phyloP scores from a whole-genome alignment of 2,329 filamentous ascomycete genomes.

The Aspergillus quadricinctus region DNA sequence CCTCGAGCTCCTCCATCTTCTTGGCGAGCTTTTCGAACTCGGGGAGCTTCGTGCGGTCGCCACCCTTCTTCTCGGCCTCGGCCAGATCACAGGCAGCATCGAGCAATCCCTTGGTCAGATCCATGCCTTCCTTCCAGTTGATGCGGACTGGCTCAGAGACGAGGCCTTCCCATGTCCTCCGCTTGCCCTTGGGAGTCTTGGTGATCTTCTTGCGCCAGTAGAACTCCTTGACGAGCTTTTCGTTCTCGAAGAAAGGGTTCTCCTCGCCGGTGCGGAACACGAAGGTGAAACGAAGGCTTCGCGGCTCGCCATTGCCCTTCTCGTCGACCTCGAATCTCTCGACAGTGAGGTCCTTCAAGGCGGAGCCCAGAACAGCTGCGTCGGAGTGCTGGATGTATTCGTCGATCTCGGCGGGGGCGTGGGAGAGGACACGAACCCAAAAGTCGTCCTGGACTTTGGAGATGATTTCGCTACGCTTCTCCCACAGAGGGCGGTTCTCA shows the following conservation, averaged over 20 bases:
- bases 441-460: constrained; percentile 59
- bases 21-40: constrained; percentile 51
- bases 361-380: constrained; percentile 60
- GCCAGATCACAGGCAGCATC: constrained; percentile 67
- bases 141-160: constrained; percentile 88
- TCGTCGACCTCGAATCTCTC: constrained; percentile 70
- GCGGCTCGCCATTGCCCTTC: constrained; percentile 65
- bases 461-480: constrained; percentile 67
- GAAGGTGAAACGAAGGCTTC: constrained; percentile 72
- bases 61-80: constrained; percentile 53
- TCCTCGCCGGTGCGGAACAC: constrained; percentile 59
- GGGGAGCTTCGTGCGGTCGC: constrained; percentile 48
- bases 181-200: constrained; percentile 37
- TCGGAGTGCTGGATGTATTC: constrained; percentile 82
- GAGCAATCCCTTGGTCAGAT: constrained; percentile 76
- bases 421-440: constrained; percentile 91
- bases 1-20: constrained; percentile 43
- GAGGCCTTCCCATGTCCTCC: constrained; percentile 66
- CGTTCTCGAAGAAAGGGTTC: constrained; percentile 79
- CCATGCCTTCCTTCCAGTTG: constrained; percentile 80
- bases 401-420: constrained; percentile 79
- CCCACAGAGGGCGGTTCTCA: constrained; percentile 67
- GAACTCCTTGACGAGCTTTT: constrained; percentile 83
- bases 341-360: constrained; percentile 66
- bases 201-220: constrained; percentile 65